Conservation (phyloP, 2,329 filamentous ascomycete species). For the Lasiodiplodia sp. region DNA sequence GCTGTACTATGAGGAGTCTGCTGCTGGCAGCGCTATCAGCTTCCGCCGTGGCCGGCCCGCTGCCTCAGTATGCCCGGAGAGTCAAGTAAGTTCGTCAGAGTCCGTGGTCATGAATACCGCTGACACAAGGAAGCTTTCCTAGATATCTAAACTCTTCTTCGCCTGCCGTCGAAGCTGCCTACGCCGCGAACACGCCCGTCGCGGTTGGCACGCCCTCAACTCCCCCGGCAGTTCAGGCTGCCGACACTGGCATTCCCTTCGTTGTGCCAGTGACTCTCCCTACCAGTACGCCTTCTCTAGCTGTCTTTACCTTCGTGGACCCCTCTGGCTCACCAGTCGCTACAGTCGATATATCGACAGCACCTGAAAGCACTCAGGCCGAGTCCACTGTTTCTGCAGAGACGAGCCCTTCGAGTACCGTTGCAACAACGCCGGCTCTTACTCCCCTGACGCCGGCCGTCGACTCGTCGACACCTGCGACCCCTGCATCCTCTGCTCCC, state of each 20-base stretch:
- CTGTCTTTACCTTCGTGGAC: constrained; percentile 44
- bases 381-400: neutral
- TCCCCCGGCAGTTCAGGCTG: constrained; percentile 36
- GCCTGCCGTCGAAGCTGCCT: neutral
- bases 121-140: constrained; percentile 35
- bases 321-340: constrained; percentile 42
- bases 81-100: constrained; percentile 38
- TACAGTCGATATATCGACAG: constrained; percentile 40
- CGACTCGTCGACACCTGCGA: neutral
- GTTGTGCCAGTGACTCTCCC: constrained; percentile 43
- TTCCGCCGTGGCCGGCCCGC: constrained; percentile 42
- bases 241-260: constrained; percentile 42
- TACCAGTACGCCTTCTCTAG: constrained; percentile 38
- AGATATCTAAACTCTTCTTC: constrained; percentile 40
- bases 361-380: constrained; percentile 38
- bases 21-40: constrained; percentile 48
- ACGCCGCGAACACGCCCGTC: constrained; percentile 25
- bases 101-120: neutral
- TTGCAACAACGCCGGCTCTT: neutral
- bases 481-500: neutral
- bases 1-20: constrained; percentile 34
- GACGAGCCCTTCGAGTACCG: neutral
- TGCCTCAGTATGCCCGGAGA: constrained; percentile 40
- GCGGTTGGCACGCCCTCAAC: constrained; percentile 6
- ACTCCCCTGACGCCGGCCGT: constrained; percentile 4